Conservation (phyloP, 371 early-diverging fungal species). For the Mucor velutinosus region DNA sequence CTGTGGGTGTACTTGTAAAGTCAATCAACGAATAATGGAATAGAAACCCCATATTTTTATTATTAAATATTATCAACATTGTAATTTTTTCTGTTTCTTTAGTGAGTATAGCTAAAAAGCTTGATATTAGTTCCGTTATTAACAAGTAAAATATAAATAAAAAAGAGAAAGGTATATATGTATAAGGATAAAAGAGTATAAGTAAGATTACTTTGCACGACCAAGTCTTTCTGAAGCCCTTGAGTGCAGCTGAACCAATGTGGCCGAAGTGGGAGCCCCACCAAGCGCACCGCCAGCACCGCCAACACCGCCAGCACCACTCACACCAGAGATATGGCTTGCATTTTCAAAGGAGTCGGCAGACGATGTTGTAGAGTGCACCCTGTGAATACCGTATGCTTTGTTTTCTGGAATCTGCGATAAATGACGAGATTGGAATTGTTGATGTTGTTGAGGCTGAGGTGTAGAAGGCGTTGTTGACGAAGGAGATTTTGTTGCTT, state of each 20-base stretch:
- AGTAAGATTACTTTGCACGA: slow-evolving; percentile 21
- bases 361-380: slow-evolving; percentile 23
- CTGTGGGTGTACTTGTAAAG: no score
- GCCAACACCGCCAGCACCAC: slow-evolving; percentile 36
- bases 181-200: not conserved
- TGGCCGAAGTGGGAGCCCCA: slow-evolving; percentile 18
- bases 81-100: slow-evolving; percentile 1
- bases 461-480: slow-evolving; percentile 12
- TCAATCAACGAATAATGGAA: no score
- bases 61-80: slow-evolving; percentile 3
- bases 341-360: slow-evolving; percentile 45
- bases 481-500: not conserved
- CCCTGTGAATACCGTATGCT: slow-evolving; percentile 5
- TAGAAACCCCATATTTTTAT: no score
- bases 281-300: slow-evolving; percentile 34
- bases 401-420: slow-evolving; percentile 32
- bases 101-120: not conserved
- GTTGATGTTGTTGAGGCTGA: slow-evolving; percentile 10
- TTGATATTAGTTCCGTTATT: not conserved
- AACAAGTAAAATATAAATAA: not conserved
- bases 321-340: slow-evolving; percentile 47
- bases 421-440: slow-evolving; percentile 1
- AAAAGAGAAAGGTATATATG: slow-evolving; percentile 3
- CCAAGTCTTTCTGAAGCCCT: slow-evolving; percentile 30
- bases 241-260: slow-evolving; percentile 17